These are phyloP conservation scores for Scheffersomyces segobiensis DNA, from an alignment of 1,139 yeast genomes.

Conservation along the genomic window DNA sequence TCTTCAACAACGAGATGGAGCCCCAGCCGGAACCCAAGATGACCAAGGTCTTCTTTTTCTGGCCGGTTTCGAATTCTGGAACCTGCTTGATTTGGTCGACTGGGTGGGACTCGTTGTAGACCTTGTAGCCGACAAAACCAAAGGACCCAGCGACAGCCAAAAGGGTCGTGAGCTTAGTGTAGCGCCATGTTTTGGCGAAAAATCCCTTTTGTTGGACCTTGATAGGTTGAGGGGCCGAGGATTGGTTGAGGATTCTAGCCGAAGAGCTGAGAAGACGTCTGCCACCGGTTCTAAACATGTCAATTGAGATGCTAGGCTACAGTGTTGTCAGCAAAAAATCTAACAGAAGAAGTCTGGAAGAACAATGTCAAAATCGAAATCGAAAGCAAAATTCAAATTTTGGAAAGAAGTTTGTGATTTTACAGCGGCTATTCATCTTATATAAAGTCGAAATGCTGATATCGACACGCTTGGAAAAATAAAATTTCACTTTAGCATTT, in stretches of 20 bases:
- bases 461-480: not conserved
- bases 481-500: not conserved
- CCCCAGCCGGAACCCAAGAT: slow-evolving; percentile 97
- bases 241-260: slow-evolving; percentile 10
- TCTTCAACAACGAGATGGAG: slow-evolving; percentile 75
- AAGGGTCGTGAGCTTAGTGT: slow-evolving; percentile 28
- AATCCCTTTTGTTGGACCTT: slow-evolving; percentile 8
- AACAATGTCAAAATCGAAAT: not conserved
- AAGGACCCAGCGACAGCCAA: slow-evolving; percentile 35
- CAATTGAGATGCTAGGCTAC: slow-evolving; percentile 1
- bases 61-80: slow-evolving; percentile 62
- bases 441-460: not conserved
- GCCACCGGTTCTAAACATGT: slow-evolving; percentile 7
- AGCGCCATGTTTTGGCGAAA: slow-evolving; percentile 28
- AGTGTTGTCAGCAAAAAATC: not conserved
- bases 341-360: not conserved
- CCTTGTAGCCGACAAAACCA: slow-evolving; percentile 54
- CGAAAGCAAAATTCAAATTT: not conserved
- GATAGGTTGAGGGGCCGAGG: slow-evolving; percentile 10
- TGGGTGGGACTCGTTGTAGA: slow-evolving; percentile 65
- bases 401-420: not conserved
- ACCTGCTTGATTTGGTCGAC: slow-evolving; percentile 49
- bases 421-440: not conserved
- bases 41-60: slow-evolving; percentile 83
- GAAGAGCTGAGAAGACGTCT: slow-evolving; percentile 20